Base-by-base conservation (phyloP, 805 yeast species). In the Aciculoconidium aculeatum region DNA sequence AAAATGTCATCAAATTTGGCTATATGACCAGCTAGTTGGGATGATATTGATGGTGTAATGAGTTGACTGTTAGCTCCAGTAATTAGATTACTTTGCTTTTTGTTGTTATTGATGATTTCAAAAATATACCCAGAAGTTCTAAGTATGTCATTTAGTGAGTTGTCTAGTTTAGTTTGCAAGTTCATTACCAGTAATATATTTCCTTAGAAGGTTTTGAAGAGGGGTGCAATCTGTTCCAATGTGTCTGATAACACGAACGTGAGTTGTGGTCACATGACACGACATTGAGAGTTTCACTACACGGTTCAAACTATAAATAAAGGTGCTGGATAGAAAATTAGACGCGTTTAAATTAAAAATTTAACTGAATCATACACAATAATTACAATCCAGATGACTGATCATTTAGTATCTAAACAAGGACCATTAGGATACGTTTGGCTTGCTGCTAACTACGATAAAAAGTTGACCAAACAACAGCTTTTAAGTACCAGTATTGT, bases 371-470 rank as follows among this genome's bases (percentile, higher is more conserved):
- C n/a, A n/a, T 17, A 17, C 10, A 17, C 20, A 17, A 7, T 17
- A 8, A 17, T 17, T 8, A 17, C 20, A 17, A 17, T 10, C 20
- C 10, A 17, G 10, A 17, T 17, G 10, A 8, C 41, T 6, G 42
- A 39, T 10, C 40, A 28, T 23, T 37, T 40, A 17, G 36, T 78
- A 12, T 65, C 83, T 2, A 77, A 74, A 36, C 78, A 78, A 48
- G 94, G 95, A 3, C 95, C 95, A 1, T 62, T 87, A 36, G 94
- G 94, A 3, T 83, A 80, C 40, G 87, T 86, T 6, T 87, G 96
- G 96, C 65, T 87, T 26, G 96, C 96, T 7, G 90, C 95, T 12
- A 87, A 84, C 49, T 70, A 87, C 56, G 94, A 87, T 43, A 75
- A 76, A 44, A 80, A 78, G 41, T 69, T 84, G 18, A 70, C 87